Evolutionary conservation across 1,284 basidiomycete genomes (phyloP), one percentile per base, ranked within the genome.

Genomic region (Naganishia albida): DNA sequence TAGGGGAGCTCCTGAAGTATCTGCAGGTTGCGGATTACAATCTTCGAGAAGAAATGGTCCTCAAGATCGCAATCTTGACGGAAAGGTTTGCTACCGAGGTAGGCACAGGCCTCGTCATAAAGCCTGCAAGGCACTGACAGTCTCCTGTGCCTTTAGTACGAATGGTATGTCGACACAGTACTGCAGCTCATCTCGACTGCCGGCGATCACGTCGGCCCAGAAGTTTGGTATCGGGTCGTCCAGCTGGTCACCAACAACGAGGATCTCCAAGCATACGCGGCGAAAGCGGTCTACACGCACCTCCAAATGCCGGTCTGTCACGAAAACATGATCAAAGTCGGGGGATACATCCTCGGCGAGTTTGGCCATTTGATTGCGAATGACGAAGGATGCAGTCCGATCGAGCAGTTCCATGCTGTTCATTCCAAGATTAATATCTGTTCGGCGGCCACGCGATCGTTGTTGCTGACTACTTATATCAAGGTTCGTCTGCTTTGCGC

Each of bases 171-270:
- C 67, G 93, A 97, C 78, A 97, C 93, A 65, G 91, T 98, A 72
- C 81, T 99, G 70, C 89, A 94, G 75, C 85, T 99, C 67, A 94
- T 99, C 78, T 91, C 90, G 74, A 88, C 93, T 53, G 96, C 96
- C 4, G 96, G 96, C 56, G 96, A 98, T 74, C 94, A 98, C 76
- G 94, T 99, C 62, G 93, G 95, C 60, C 95, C 98, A 69, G 94
- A 98, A 81, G 94, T 99, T 30, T 99, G 96, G 96, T 98, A 95
- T 78, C 90, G 96, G 60, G 93, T 99, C 46, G 89, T 99, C 23
- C 96, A 99, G 77, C 96, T 99, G 68, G 93, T 97, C 38, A 96
- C 93, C 55, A 99, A 99, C 77, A 99, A 95, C 53, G 95, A 98
- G 77, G 93, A 98, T 78, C 83, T 99, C 43, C 91, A 95, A 77